Evolutionary conservation across 805 yeast species (phyloP), one percentile per base, ranked within the genome.

Genomic region (Kuraishia ogatae): DNA sequence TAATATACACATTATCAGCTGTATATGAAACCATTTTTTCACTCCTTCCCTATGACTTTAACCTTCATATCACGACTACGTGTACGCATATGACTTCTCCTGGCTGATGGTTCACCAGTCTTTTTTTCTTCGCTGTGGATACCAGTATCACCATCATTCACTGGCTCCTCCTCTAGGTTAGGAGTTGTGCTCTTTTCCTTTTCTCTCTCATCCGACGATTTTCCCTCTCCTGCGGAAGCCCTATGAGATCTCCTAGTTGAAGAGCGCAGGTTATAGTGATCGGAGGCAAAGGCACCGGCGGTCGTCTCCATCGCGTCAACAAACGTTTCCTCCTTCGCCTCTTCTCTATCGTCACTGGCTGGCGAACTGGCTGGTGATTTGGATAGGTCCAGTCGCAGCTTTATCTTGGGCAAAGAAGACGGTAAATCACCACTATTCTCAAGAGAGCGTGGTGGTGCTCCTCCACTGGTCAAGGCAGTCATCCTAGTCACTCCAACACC

Each of bases 401-500:
- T 51, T 46, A 51, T 39, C 29, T 39, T 51, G 13, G 53, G 53
- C 20, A 51, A 26, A 2, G 53, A 2, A 19, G 50, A 39, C 10
- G 51, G 10, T 5, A 22, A n/a, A 17, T 17, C 24, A 22, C 51
- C 28, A 7, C 51, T 43, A 29, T 10, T 35, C 8, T 39, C 51
- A 5, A 6, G 5, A 26, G 51, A 4, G 5, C 15, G 11, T 20
- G 17, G 17, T 7, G 23, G n/a, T 7, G 22, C 35, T 26, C 24
- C 39, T 5, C 35, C 39, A 17, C 39, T 26, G 29, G 8, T 29
- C 13, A 50, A n/a, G 17, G 29, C 24, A 2, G 43, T 26, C 21
- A 50, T 35, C 23, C 39, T 52, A 7, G 56, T 50, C 61, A 13
- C 65, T 61, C 8, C 72, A 68, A 50, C 71, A 66, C 50, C 54